phyloP scores from a whole-genome alignment of 352 stramenopile species.

The Thraustochytrium striatum region DNA sequence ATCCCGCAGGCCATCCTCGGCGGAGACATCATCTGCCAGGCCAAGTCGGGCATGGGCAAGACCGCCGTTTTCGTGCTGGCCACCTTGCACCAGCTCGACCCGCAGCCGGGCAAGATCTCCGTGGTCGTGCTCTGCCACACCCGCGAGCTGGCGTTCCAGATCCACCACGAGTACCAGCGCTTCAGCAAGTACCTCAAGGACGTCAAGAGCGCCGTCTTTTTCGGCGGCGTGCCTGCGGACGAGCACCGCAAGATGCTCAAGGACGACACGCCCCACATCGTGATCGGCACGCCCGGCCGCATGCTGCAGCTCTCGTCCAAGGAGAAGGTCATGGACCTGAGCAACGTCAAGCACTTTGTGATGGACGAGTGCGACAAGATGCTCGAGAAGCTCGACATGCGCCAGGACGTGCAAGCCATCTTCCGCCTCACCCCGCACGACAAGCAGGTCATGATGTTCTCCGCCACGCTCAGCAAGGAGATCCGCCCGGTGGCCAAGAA shows the following conservation, averaged over 20 bases:
- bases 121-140: constrained; percentile 98
- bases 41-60: constrained; percentile 99
- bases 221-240: constrained; percentile 52
- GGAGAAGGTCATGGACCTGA: constrained; percentile 63
- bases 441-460: constrained; percentile 99
- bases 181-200: constrained; percentile 97
- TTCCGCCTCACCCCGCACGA: constrained; percentile 97
- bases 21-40: constrained; percentile 99
- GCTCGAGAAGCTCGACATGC: constrained; percentile 98
- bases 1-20: constrained; percentile 98
- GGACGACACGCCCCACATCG: constrained; percentile 85
- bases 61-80: constrained; percentile 99
- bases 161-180: constrained; percentile 97
- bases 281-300: constrained; percentile 96
- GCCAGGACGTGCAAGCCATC: constrained; percentile 97
- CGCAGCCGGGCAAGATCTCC: constrained; percentile 82
- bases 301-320: constrained; percentile 57
- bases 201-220: constrained; percentile 83
- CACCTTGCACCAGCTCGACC: constrained; percentile 94
- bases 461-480: constrained; percentile 97
- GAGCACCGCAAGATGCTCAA: constrained; percentile 80
- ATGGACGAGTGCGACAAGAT: constrained; percentile 99
- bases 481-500: constrained; percentile 98
- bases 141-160: constrained; percentile 99
- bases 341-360: constrained; percentile 99